Base-by-base conservation (phyloP, 805 yeast species). In the Phaffomyces opuntiae region DNA sequence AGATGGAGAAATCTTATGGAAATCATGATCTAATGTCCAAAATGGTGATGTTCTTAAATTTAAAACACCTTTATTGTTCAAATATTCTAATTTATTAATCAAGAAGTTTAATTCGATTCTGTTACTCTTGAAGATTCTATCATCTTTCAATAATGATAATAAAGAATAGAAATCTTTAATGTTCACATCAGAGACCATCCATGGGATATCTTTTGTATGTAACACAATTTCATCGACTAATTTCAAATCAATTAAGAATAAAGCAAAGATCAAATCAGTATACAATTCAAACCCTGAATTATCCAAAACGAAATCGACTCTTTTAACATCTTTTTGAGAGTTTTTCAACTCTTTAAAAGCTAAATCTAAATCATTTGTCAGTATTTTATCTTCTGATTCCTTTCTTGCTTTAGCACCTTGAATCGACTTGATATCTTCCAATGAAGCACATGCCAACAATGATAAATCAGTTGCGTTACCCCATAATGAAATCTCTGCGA, bases 391-490 rank as follows among this genome's bases (percentile, higher is more conserved):
- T 57, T 86, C 89, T 47, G 89, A 86, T 58, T 81, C 79, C 59
- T 81, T 83, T 54, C 98, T 75, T 17, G 88, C 88, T 51, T 84
- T 88, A 12, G 84, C 86, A 38, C 96, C 96, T 69, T 93, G 99
- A 36, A 88, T 79, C 7, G 91, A 80, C 64, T 87, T 85, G 57
- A 93, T 84, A 53, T 93, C 96, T 40, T 90, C 96, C 27, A 88
- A 62, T 8, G 89, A 80, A n/a, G 91, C 88, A 48, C 87, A 89
- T 5, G 95, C 90, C 51, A 93, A 72, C 44, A 95, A 69, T 0
- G 97, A 88, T 59, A 93, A 74, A 64, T 93, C 99, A 5, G 97
- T 87, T 17, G 98, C 97, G 64, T 93, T 93, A 26, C 99, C 99
- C 99, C 99, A 93, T 44, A 93, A 67, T 0, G 96, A 87, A 45